Evolutionary conservation across 805 yeast species (phyloP), one percentile per base, ranked within the genome.

Genomic region (Yamadazyma scolyti): DNA sequence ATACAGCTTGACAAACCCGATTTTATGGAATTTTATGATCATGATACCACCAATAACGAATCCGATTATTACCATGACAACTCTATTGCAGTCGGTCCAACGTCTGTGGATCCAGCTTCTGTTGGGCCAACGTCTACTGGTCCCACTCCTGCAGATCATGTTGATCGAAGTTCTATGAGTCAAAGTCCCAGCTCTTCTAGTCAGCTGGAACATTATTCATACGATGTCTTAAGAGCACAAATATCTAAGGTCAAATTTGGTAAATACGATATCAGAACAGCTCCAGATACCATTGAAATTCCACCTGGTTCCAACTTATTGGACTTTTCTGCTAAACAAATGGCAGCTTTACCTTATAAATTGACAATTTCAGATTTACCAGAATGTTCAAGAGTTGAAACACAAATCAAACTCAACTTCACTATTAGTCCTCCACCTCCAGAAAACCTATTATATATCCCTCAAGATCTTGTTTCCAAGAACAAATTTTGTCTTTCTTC

Each of bases 401-500:
- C 97, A 10, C 98, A 93, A 60, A 86, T 93, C 52, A 89, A 87
- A 54, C 63, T 94, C 25, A 70, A 71, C 25, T 58, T 90, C 13
- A 54, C 71, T 6, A 62, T 90, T 25, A 70, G 78, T 18, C 95
- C 96, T 1, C 76, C 90, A 1, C 95, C 95, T 1, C 70, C 75
- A 4, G 82, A 86, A 46, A 67, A 71, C 30, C 59, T 85, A 30
- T 59, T 93, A 20, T 93, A 86, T 52, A 60, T 93, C 27, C 95
- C 97, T 5, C 73, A 86, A 34, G 95, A 88, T 53, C 77, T 94
- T 20, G 82, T 90, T 29, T 80, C 95, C 9, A 87, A 89, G 53
- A 84, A 90, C 38, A 85, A 88, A 51, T 74, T 85, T 41, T 86
- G 88, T 47, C 63, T 89, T 16, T 59, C 65, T 28, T 68, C 70